Base-by-base conservation (phyloP, 768 basidiomycete species). In the Leccinum arenicola region DNA sequence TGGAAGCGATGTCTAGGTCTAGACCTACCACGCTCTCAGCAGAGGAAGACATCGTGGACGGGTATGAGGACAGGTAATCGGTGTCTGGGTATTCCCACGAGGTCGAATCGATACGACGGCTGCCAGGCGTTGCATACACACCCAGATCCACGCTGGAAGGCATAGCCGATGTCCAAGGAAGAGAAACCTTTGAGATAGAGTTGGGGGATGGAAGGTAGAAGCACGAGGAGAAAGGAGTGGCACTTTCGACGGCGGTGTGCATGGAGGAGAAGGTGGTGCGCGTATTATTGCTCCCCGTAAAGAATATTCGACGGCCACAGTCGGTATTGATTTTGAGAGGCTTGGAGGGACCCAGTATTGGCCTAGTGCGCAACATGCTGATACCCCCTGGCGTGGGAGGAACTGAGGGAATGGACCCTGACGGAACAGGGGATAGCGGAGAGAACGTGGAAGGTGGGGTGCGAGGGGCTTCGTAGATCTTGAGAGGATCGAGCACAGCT, bases 231-330 rank as follows among this genome's bases (percentile, higher is more conserved):
- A 83, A 84, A 12, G 80, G 78, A 55, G 82, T 84, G 56, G 82
- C 80, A 35, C 67, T 70, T 71, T 89, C 88, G 51, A 88, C 82
- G 40, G 88, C 88, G 19, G 88, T 90, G 59, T 87, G 87, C 87
- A 90, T 88, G 27, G 87, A 87, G 33, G 86, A 85, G 17, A 77
- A 75, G 0, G 75, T 77, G 27, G 76, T 76, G 53, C 70, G 68
- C 38, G 82, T 79, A 14, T 82, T 82, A 59, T 66, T 77, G 47
- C 77, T 80, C 19, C 74, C 74, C 33, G 74, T 68, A 56, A 72
- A 74, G 55, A 75, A 70, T 52, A 73, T 71, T 38, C 72, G 72
- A 33, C 72, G 72, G 54, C 73, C 73, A 57, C 73, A 73, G 8
- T 69, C 66, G 54, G 86, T 89, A 72, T 89, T 80, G 74, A 90